Conservation (phyloP, 1,284 basidiomycete species). For the Trametes polyzona region DNA sequence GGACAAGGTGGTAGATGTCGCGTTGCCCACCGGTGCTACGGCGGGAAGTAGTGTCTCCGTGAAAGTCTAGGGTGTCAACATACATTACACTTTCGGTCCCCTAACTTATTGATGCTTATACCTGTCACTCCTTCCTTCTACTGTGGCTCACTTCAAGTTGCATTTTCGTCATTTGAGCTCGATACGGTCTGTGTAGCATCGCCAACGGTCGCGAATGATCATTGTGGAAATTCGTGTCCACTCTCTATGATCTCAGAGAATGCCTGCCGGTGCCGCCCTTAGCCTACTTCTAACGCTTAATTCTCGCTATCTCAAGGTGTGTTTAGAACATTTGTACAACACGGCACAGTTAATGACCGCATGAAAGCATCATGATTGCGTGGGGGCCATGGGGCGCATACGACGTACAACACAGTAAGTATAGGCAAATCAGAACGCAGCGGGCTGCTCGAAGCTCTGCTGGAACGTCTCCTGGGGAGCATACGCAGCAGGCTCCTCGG, state of each 20-base stretch:
- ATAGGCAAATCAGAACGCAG: conserved; percentile 35
- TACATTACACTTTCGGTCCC: neutral
- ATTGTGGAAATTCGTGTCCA: no score
- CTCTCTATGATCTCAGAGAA: no score
- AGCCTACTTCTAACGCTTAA: no score
- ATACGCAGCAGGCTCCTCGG: conserved; percentile 53
- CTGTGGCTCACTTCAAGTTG: no score
- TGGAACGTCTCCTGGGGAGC: conserved; percentile 43
- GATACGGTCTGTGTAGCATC: no score
- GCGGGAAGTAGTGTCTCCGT: conserved; percentile 49
- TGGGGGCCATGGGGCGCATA: conserved; percentile 11
- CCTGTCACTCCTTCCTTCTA: no score
- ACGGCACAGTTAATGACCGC: conserved; percentile 10
- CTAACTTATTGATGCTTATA: neutral
- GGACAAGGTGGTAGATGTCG: conserved; percentile 35
- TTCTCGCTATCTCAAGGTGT: no score
- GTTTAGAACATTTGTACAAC: neutral
- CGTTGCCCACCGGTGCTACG: conserved; percentile 36
- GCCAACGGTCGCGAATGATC: no score
- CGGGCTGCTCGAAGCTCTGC: conserved; percentile 38
- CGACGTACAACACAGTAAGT: conserved; percentile 19
- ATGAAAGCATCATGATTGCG: conserved; percentile 19
- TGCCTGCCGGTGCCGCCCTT: no score
- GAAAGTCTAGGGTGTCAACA: neutral
- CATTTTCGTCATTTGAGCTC: no score